Evolutionary conservation across 2,329 filamentous ascomycete genomes (phyloP).

Genomic region (Geosmithia putterillii): DNA sequence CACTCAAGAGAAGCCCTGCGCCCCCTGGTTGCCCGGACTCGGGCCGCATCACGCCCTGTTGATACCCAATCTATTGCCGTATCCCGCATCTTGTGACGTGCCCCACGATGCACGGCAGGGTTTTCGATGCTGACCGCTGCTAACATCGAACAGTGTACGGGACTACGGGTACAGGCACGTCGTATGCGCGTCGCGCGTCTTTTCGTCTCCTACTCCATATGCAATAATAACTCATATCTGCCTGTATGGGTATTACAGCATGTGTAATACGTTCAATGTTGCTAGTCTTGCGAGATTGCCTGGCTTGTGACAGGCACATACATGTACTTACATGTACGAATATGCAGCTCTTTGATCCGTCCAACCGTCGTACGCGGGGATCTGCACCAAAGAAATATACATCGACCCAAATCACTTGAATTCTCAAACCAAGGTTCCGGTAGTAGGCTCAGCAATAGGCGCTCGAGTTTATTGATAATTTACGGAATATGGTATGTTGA

Average conservation of each 20-base stretch:
- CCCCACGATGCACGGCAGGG: neutral
- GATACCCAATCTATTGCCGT: slow-evolving; percentile 1
- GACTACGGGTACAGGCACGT: neutral
- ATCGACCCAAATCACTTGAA: neutral
- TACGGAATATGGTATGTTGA: neutral
- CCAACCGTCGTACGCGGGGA: neutral
- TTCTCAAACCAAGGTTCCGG: neutral
- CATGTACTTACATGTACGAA: too few relatives aligned
- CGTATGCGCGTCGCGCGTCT: neutral
- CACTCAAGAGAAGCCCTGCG: neutral
- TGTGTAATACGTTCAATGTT: neutral
- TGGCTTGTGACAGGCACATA: neutral
- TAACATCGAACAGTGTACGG: neutral
- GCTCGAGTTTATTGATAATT: neutral
- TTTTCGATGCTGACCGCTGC: neutral
- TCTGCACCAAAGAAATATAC: neutral
- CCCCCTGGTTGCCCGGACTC: neutral
- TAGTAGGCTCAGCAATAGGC: neutral
- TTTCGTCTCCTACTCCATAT: neutral
- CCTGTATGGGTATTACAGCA: neutral
- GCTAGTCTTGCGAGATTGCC: neutral
- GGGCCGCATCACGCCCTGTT: neutral
- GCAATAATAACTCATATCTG: neutral
- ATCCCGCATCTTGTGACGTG: neutral
- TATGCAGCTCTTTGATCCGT: neutral